Conservation (phyloP, 2,329 filamentous ascomycete species). For the Fonsecaea pugnacius region DNA sequence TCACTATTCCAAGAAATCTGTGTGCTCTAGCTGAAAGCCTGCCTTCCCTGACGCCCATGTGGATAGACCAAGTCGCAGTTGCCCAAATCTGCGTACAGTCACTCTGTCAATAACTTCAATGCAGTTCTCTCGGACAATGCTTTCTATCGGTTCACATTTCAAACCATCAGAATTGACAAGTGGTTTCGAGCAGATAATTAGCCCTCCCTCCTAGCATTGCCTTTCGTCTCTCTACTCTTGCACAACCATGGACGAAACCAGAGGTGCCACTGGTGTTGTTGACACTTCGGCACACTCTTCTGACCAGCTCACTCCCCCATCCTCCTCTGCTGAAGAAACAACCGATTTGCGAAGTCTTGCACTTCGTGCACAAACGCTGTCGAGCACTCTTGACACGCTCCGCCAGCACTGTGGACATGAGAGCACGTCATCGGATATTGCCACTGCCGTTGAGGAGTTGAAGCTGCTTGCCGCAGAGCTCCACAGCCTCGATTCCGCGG, state of each 20-base stretch:
- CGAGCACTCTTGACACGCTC: slow-evolving; percentile 27
- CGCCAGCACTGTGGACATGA: slow-evolving; percentile 32
- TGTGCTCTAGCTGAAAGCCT: not conserved
- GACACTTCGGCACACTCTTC: not conserved
- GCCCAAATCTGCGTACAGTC: not conserved
- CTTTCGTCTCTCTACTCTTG: not conserved
- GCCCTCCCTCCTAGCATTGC: not conserved
- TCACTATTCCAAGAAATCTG: not conserved
- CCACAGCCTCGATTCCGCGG: slow-evolving; percentile 31
- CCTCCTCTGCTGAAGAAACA: not conserved
- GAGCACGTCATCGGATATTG: slow-evolving; percentile 32
- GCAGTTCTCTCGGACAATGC: not conserved
- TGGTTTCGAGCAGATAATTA: not conserved
- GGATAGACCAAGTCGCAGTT: not conserved
- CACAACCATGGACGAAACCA: not conserved
- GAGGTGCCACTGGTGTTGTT: not conserved
- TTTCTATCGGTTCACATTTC: not conserved
- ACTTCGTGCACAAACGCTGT: slow-evolving; percentile 29
- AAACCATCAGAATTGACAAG: not conserved
- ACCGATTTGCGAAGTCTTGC: slow-evolving; percentile 21
- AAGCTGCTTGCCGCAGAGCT: slow-evolving; percentile 31
- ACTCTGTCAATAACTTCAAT: not conserved
- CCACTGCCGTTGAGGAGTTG: slow-evolving; percentile 32
- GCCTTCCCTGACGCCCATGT: not conserved
- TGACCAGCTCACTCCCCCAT: not conserved